These are phyloP conservation scores for Toxoplasma gondii DNA, from an alignment of 169 alveolate species.

Conservation along the genomic window DNA sequence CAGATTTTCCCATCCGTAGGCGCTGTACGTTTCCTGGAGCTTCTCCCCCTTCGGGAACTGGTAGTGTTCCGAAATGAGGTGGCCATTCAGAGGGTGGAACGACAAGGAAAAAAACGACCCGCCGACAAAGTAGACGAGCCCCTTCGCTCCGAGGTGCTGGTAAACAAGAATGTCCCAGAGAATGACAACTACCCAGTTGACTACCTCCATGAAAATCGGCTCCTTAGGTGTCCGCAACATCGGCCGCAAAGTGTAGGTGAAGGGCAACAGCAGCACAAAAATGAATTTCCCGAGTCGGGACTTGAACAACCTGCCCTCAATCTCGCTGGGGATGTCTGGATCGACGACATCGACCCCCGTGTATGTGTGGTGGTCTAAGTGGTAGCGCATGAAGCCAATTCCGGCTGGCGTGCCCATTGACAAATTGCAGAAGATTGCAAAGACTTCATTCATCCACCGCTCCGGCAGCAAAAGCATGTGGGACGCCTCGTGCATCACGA, in stretches of 20 bases:
- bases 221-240: constrained; percentile 70
- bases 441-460: constrained; percentile 55
- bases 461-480: constrained; percentile 73
- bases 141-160: constrained; percentile 63
- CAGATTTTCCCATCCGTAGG: constrained; percentile 80
- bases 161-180: constrained; percentile 58
- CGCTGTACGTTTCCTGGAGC: constrained; percentile 79
- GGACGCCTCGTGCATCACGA: constrained; percentile 79
- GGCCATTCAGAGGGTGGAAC: constrained; percentile 81
- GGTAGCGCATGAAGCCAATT: constrained; percentile 81
- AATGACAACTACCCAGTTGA: constrained; percentile 70
- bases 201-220: constrained; percentile 64
- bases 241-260: constrained; percentile 79
- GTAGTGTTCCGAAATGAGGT: constrained; percentile 86
- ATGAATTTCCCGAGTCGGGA: constrained; percentile 67
- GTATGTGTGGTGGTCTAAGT: constrained; percentile 81
- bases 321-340: constrained; percentile 67
- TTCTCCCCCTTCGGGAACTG: constrained; percentile 66
- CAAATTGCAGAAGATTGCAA: constrained; percentile 75
- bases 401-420: constrained; percentile 82
- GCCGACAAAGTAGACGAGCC: constrained; percentile 72
- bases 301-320: constrained; percentile 75
- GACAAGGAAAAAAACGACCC: constrained; percentile 75
- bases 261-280: constrained; percentile 70
- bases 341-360: constrained; percentile 71